Conservation (phyloP, 148 eudicot species). For the Gaultheria prostrata region DNA sequence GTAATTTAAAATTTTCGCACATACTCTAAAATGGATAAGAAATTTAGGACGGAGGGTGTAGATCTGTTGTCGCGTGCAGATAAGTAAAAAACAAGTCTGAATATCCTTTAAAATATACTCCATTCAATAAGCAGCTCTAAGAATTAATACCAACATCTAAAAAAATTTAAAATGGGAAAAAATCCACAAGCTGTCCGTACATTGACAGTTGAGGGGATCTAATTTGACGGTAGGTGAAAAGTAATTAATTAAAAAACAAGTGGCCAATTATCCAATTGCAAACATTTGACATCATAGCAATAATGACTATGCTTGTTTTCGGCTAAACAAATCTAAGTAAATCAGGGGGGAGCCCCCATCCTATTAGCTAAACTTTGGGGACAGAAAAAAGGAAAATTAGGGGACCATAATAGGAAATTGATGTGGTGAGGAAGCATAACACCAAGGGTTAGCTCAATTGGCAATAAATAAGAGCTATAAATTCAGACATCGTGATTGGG, state of each 20-base stretch:
- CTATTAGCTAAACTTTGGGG: conserved; percentile 1
- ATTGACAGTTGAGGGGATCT: neutral
- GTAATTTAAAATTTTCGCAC: too few relatives aligned
- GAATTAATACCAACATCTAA: too few relatives aligned
- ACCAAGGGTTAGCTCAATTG: too few relatives aligned
- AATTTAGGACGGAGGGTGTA: too few relatives aligned
- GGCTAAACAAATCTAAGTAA: neutral
- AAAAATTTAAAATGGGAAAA: neutral
- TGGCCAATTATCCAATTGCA: neutral
- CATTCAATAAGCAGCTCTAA: too few relatives aligned
- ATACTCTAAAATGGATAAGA: too few relatives aligned
- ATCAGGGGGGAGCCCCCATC: neutral
- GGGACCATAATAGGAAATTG: conserved; percentile 12
- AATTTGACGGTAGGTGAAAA: neutral
- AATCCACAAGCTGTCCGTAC: neutral
- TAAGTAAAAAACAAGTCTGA: too few relatives aligned
- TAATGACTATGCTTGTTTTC: neutral
- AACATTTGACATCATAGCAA: neutral
- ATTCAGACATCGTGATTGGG: too few relatives aligned
- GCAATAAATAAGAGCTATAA: too few relatives aligned
- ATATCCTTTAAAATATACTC: too few relatives aligned
- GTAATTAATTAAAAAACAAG: neutral
- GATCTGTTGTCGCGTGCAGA: too few relatives aligned
- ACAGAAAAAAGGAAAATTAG: neutral
- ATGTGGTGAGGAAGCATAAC: conserved; percentile 9